Conservation (phyloP, 2,329 filamentous ascomycete species). For the Aspergillus tubingensis region DNA sequence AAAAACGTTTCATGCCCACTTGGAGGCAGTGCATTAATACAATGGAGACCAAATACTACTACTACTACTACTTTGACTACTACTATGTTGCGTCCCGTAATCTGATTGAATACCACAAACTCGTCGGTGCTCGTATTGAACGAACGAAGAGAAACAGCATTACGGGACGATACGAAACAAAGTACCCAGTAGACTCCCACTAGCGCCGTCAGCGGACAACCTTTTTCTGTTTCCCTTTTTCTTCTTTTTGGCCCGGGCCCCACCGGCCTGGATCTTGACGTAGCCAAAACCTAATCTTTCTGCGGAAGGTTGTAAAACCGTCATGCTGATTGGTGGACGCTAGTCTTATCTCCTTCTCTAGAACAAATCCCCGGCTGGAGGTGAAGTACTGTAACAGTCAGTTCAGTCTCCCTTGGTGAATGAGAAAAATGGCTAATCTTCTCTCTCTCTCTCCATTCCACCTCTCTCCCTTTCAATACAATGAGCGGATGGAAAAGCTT, state of each 20-base stretch:
- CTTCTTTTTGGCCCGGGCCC: slow-evolving; percentile 18
- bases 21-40: neutral
- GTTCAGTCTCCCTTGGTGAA: neutral
- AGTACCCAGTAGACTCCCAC: slow-evolving; percentile 13
- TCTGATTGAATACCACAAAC: neutral
- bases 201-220: slow-evolving; percentile 18
- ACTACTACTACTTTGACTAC: neutral
- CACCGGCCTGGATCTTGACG: slow-evolving; percentile 38
- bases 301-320: slow-evolving; percentile 32
- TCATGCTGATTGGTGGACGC: slow-evolving; percentile 31
- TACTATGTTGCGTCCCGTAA: neutral
- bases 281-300: slow-evolving; percentile 40
- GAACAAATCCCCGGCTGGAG: slow-evolving; percentile 14
- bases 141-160: slow-evolving; percentile 7
- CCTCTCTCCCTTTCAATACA: neutral
- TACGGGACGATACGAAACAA: slow-evolving; percentile 15
- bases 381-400: neutral
- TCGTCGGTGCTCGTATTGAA: neutral
- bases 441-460: neutral
- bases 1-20: neutral
- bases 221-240: slow-evolving; percentile 17
- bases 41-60: neutral
- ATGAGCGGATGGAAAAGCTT: neutral
- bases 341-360: slow-evolving; percentile 33
- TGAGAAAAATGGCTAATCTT: too few species aligned